Conservation (phyloP, 2,329 filamentous ascomycete species). For the Aspergillus terreus region DNA sequence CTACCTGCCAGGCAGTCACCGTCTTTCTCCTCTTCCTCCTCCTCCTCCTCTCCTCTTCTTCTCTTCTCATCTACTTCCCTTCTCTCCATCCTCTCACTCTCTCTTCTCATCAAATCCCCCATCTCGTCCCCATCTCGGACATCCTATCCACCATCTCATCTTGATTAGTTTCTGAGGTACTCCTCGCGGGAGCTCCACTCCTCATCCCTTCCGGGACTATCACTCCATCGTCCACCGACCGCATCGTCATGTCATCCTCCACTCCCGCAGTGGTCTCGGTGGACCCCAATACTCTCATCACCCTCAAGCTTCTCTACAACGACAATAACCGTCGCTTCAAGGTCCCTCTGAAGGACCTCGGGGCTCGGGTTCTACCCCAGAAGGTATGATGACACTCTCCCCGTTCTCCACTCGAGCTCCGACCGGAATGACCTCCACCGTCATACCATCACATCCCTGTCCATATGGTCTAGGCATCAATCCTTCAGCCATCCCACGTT, state of each 20-base stretch:
- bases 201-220: slow-evolving; percentile 4
- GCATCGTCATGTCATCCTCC: slow-evolving; percentile 32
- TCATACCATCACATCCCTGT: background rate
- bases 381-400: slow-evolving; percentile 65
- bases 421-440: background rate
- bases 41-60: slow-evolving; percentile 12
- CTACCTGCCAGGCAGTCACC: slow-evolving; percentile 12
- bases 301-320: slow-evolving; percentile 78
- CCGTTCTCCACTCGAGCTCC: slow-evolving; percentile 25
- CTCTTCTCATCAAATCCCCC: background rate
- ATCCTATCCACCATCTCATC: slow-evolving; percentile 2
- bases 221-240: background rate
- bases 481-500: background rate
- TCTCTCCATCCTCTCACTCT: background rate
- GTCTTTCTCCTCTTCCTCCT: slow-evolving; percentile 14
- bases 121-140: slow-evolving; percentile 8
- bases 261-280: slow-evolving; percentile 45
- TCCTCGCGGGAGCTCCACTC: slow-evolving; percentile 4
- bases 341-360: slow-evolving; percentile 81
- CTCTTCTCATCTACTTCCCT: slow-evolving; percentile 1
- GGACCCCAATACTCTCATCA: slow-evolving; percentile 69
- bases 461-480: background rate
- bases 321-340: slow-evolving; percentile 79
- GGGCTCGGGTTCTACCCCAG: slow-evolving; percentile 67
- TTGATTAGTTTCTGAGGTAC: slow-evolving; percentile 9